Base-by-base conservation (phyloP, 148 eudicot genomes). In the Gaultheria prostrata region DNA sequence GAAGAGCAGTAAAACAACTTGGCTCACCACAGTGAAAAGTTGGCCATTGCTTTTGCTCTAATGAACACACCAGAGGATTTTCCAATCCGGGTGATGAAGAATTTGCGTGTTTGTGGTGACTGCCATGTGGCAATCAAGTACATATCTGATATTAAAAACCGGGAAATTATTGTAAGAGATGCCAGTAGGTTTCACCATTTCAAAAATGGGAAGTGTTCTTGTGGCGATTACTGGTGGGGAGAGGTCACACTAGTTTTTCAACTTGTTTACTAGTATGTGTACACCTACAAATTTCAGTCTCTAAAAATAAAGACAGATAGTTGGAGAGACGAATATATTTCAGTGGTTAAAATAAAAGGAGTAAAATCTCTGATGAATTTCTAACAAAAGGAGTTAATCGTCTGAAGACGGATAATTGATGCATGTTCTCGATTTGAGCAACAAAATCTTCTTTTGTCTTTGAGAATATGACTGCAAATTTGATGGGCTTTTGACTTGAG, bases 181-280 rank as follows among this genome's bases (percentile, higher is more conserved):
- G 83, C 92, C 26, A 91, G 97, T 88, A 90, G 98, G 71, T 95
- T 93, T 77, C 98, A 94, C 85, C 97, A 94, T 87, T 94, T 93
- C 89, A 91, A 89, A 84, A 80, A 90, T 72, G 98, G 97, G 51
- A 45, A 9, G 46, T 95, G 98, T 84, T 95, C 97, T 87, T 95
- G 98, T 83, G 91, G 90, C 49, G 95, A 93, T 78, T 93, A 89
- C 85, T 95, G 98, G 76, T 72, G 35, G 76, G 39, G 39, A 28
- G 39, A 69, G 74, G 74, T 21, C 7, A 61, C 21, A 61, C 10
- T 61, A 6, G 2, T 61, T 61, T n/a, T 71, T 33, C 24, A 70
- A 28, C 32, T 33, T 71, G 24, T 63, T 24, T 61, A 18, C 30
- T 70, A 18, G 72, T 65, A 24, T 26, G 28, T n/a, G n/a, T n/a